Evolutionary conservation across 495 filamentous ascomycete genomes (phyloP).

Genomic region (Filosporella fistucella): DNA sequence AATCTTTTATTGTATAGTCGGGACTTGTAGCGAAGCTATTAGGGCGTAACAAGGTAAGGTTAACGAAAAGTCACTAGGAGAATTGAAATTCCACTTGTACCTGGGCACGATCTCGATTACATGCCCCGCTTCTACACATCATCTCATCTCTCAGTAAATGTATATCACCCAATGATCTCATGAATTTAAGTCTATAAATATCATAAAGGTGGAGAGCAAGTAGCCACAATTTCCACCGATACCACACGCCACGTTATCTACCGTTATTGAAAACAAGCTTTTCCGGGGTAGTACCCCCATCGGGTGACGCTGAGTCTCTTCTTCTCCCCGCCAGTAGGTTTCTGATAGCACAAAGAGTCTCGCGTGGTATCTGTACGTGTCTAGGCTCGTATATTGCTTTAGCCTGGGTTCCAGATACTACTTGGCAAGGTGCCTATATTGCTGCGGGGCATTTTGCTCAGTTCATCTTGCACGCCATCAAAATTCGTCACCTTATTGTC

Average conservation of each 20-base stretch:
- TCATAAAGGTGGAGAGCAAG: background rate
- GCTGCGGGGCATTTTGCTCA: slow-evolving; percentile 2
- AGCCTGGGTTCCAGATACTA: slow-evolving; percentile 5
- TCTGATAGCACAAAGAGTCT: background rate
- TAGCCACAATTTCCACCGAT: background rate
- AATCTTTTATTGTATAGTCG: too few relatives aligned
- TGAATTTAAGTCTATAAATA: slow-evolving; percentile 1
- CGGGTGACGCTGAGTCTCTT: slow-evolving; percentile 1
- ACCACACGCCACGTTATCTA: background rate
- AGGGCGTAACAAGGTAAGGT: too few relatives aligned
- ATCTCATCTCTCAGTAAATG: background rate
- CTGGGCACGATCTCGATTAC: background rate
- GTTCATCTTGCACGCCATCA: slow-evolving; percentile 2
- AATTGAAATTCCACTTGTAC: background rate
- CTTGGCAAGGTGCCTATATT: slow-evolving; percentile 8
- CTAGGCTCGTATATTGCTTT: slow-evolving; percentile 11
- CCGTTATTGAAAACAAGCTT: background rate
- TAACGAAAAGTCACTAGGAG: background rate
- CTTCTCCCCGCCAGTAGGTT: background rate
- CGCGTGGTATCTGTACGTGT: background rate
- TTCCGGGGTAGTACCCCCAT: background rate
- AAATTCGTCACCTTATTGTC: background rate
- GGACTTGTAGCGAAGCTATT: too few relatives aligned
- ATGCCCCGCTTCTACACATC: background rate
- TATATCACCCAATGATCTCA: background rate